A percentile compares a stretch with the other conserved stretches of the same genome.
Evolutionary conservation across 441 rosid species (phyloP).

Genomic region (Cnidoscolus chayamansa): DNA sequence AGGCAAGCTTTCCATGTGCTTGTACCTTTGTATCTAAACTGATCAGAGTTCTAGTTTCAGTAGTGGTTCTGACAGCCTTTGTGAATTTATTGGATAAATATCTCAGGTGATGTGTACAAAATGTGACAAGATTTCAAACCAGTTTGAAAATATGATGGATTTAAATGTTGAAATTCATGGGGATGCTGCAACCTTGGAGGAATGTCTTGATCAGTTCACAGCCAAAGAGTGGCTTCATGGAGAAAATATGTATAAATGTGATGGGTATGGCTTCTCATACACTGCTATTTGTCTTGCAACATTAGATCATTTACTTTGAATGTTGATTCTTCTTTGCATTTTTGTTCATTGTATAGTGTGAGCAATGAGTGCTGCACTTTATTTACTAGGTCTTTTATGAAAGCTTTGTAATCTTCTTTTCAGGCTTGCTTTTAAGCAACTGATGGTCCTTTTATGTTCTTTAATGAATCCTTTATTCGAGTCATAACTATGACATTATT

Average conservation of each 20-base stretch:
- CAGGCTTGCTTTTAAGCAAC: neutral
- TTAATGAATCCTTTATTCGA: neutral
- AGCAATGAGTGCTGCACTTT: slow-evolving; percentile 1
- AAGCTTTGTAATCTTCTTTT: neutral
- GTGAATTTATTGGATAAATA: slow-evolving; percentile 13
- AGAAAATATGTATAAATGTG: slow-evolving; percentile 96
- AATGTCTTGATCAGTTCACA: slow-evolving; percentile 88
- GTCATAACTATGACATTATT: neutral
- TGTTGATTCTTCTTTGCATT: neutral
- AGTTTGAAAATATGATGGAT: slow-evolving; percentile 96
- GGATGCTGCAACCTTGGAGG: slow-evolving; percentile 82
- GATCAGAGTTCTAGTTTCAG: neutral
- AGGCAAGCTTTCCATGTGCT: neutral
- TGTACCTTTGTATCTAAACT: neutral
- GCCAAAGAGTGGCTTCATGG: slow-evolving; percentile 85
- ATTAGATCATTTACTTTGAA: neutral
- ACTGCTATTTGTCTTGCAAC: neutral
- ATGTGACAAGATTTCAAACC: slow-evolving; percentile 71
- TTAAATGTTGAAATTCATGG: slow-evolving; percentile 94
- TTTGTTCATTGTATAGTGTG: neutral
- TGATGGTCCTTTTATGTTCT: neutral
- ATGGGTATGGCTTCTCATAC: slow-evolving; percentile 51
- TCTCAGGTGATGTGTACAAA: slow-evolving; percentile 75
- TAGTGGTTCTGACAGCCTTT: slow-evolving; percentile 15
- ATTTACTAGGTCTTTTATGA: neutral